A percentile compares a stretch with the other conserved stretches of the same genome.
Conservation (phyloP, 257 asterid species). For the Marsdenia floribunda region DNA sequence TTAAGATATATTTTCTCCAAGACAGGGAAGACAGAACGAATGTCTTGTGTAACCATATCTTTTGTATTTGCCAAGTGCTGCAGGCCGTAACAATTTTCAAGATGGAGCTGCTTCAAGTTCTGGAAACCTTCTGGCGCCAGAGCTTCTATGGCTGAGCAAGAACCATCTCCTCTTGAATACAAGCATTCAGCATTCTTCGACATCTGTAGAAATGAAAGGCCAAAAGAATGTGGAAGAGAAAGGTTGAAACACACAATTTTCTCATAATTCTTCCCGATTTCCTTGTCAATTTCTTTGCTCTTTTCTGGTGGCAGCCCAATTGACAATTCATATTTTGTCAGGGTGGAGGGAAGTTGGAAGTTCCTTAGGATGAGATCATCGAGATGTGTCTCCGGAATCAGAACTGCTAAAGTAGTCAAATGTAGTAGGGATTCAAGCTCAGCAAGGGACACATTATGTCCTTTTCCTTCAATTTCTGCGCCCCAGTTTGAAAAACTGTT, state of each 20-base stretch:
- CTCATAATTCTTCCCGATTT: background rate
- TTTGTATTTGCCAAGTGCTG: background rate
- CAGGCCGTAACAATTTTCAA: background rate
- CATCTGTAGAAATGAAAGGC: background rate
- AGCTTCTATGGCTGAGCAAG: background rate
- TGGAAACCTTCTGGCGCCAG: conserved; percentile 1
- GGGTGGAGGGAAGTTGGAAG: background rate
- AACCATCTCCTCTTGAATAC: conserved; percentile 5
- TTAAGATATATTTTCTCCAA: background rate
- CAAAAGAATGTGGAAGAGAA: background rate
- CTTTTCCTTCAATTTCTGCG: background rate
- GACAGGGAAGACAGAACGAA: background rate
- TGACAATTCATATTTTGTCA: background rate
- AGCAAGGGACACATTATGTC: conserved; percentile 7
- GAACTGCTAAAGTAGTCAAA: conserved; percentile 1
- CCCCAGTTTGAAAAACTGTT: conserved; percentile 1
- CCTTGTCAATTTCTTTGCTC: background rate
- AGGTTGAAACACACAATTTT: conserved; percentile 5
- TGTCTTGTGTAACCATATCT: background rate
- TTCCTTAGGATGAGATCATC: conserved; percentile 1
- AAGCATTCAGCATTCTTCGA: conserved; percentile 11
- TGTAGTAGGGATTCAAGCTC: conserved; percentile 11
- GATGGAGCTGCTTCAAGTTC: background rate
- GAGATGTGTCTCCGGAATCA: background rate
- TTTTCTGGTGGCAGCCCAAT: background rate